Percentiles rank a stretch among this genome's conserved stretches.
These are phyloP conservation scores for Microbotryum lychnidis-dioicae DNA, from an alignment of 1,284 basidiomycete genomes.

Conservation along the genomic window DNA sequence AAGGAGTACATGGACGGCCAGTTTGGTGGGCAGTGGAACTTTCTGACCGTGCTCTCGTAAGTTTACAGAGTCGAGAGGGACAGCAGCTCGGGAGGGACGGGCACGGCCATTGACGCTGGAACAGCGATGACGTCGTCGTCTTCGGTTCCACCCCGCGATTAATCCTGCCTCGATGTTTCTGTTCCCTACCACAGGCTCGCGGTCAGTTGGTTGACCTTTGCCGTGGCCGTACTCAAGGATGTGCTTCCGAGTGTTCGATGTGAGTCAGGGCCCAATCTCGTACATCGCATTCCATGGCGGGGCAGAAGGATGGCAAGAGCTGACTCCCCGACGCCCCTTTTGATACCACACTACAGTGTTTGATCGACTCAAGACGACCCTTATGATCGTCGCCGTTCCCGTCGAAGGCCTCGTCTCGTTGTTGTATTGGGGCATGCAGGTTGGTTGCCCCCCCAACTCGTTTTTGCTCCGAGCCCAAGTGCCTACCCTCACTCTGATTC, in stretches of 20 bases:
- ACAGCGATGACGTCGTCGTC: not conserved
- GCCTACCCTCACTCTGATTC: no score
- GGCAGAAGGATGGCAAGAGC: not conserved
- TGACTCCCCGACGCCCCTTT: not conserved
- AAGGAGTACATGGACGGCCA: conserved; percentile 6
- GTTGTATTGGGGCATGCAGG: conserved; percentile 21
- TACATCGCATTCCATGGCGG: not conserved
- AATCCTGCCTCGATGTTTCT: not conserved
- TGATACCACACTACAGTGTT: not conserved
- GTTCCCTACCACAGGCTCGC: conserved; percentile 6
- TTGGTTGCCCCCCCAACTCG: no score
- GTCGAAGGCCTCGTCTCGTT: conserved; percentile 19
- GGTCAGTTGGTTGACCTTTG: conserved; percentile 14
- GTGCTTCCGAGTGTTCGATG: conserved; percentile 8
- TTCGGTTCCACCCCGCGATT: not conserved
- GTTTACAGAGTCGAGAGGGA: not conserved
- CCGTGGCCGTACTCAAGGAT: conserved; percentile 20
- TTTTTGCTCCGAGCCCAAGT: no score
- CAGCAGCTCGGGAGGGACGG: no score
- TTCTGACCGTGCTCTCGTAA: conserved; percentile 10
- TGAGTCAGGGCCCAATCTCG: not conserved
- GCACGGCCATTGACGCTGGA: no score
- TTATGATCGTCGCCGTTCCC: conserved; percentile 18
- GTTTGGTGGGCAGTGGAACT: conserved; percentile 6
- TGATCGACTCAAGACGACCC: conserved; percentile 18